These are phyloP conservation scores for Atalantia buxifolia DNA, from an alignment of 345 rosid species.

Conservation along the genomic window DNA sequence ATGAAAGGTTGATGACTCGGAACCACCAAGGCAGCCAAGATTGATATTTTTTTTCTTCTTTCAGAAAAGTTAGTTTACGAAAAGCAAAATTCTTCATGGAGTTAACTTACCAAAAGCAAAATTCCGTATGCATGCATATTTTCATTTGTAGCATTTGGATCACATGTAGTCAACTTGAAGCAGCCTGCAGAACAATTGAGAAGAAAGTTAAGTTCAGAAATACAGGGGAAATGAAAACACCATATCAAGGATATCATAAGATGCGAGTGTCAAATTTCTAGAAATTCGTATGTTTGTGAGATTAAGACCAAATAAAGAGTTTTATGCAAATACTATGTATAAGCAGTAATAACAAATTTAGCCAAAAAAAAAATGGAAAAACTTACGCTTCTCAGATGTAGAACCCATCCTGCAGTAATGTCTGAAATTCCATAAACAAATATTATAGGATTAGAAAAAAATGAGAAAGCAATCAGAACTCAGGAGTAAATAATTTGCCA, in stretches of 20 bases:
- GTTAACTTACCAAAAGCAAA: conserved; percentile 74
- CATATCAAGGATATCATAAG: background rate
- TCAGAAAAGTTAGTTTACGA: conserved; percentile 45
- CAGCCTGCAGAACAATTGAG: conserved; percentile 58
- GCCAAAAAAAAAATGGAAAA: background rate
- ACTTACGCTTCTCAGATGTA: conserved; percentile 67
- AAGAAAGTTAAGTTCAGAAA: conserved; percentile 17
- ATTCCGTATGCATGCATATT: conserved; percentile 79
- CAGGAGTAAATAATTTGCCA: background rate
- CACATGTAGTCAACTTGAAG: conserved; percentile 70
- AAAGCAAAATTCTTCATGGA: conserved; percentile 67
- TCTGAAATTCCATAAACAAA: conserved; percentile 39
- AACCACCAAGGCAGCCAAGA: background rate
- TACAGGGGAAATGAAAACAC: background rate
- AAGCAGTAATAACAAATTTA: background rate
- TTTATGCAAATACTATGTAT: background rate
- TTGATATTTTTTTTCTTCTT: background rate
- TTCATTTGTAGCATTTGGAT: conserved; percentile 62
- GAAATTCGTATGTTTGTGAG: background rate
- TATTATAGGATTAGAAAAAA: conserved; percentile 3
- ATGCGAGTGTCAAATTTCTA: background rate
- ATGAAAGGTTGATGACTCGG: background rate
- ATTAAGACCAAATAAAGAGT: background rate
- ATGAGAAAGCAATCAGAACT: background rate
- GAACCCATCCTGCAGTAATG: conserved; percentile 86